phyloP scores from a whole-genome alignment of 257 asterid genomes.

The Avicennia marina region DNA sequence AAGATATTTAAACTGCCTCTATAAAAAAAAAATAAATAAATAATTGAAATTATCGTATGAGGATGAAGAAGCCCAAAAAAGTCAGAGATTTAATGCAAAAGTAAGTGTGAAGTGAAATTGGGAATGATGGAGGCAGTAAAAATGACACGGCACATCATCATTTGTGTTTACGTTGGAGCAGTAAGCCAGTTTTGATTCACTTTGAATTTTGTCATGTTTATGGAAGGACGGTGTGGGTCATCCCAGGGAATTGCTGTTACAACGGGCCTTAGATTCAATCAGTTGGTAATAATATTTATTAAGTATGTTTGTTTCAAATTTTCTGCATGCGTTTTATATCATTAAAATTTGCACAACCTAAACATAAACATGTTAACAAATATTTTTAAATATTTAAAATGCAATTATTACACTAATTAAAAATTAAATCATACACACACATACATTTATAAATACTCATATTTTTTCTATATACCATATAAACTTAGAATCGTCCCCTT shows the following conservation, averaged over 20 bases:
- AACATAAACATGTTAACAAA: no score
- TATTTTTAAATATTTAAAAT: no score
- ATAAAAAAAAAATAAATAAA: not conserved
- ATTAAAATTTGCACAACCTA: no score
- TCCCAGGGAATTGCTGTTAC: slow-evolving; percentile 5
- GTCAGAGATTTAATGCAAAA: not conserved
- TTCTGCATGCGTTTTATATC: not conserved
- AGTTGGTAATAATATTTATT: no score
- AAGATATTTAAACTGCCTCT: no score
- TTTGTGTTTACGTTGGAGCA: slow-evolving; percentile 30
- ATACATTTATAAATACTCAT: no score
- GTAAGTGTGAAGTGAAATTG: not conserved
- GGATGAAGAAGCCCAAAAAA: not conserved
- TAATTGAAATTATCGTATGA: no score
- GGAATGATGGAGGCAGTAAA: slow-evolving; percentile 15
- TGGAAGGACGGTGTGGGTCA: not conserved
- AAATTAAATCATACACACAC: no score
- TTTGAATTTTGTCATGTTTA: not conserved
- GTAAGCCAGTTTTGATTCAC: slow-evolving; percentile 12
- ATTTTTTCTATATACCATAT: no score
- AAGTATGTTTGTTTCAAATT: no score
- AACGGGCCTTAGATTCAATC: slow-evolving; percentile 23
- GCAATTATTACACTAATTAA: no score
- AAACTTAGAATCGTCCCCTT: no score
- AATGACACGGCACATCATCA: slow-evolving; percentile 4